Evolutionary conservation across 2,329 filamentous ascomycete genomes (phyloP), one percentile per base, ranked within the genome.

Genomic region (Paracoccidioides brasiliensis): DNA sequence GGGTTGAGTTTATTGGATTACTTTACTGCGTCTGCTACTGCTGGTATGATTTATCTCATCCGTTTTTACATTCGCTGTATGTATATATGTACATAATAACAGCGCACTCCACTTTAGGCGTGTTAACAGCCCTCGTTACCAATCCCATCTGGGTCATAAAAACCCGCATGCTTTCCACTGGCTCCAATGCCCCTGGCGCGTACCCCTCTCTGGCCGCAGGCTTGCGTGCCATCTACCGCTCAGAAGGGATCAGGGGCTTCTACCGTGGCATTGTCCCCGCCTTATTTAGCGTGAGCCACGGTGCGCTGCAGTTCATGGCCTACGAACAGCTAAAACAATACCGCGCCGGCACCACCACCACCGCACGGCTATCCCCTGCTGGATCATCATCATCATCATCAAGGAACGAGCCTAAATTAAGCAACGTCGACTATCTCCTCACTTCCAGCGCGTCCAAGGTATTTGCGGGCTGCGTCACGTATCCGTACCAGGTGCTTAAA

Each of bases 81-180:
- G 35, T 52, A 52, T 52, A 38, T 9, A 33, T 35, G 51, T 12
- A 28, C 37, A 43, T 43, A n/a, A 43, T 37, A 22, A 54, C 32
- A 35, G 6, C 12, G 5, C 22, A 22, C 22, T 49, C 15, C 40
- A 5, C 14, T 8, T 75, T 79, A 61, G 90, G 91, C 35, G 76
- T 85, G 15, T 70, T 88, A 43, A 95, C 90, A 1, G 86, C 90
- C 45, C 73, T 88, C 35, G 78, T 91, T 61, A 97, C 93, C 35
- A 97, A 97, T 68, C 93, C 93, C 2, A 84, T 98, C 64, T 98
- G 93, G 93, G 93, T 98, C 2, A 83, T 98, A 69, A 97, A 97
- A 76, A 97, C 91, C 7, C 86, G 93, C 60, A 97, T 98, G 90
- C 77, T 97, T 30, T 89, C 90, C 35, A 90, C 88, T 3, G 88